These are phyloP conservation scores for Durio zibethinus DNA, from an alignment of 345 rosid species.

Conservation along the genomic window DNA sequence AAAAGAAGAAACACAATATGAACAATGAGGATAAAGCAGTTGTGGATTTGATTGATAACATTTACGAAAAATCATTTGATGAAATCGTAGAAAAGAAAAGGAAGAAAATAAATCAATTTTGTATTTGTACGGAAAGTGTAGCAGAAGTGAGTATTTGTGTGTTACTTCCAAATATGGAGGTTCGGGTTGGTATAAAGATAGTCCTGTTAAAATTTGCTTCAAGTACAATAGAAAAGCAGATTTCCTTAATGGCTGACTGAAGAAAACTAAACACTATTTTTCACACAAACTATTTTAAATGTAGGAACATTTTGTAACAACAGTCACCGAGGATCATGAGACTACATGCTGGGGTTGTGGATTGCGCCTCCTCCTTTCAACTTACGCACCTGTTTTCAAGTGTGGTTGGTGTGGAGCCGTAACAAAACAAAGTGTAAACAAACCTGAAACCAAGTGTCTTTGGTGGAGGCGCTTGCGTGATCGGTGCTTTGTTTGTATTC, in stretches of 20 bases:
- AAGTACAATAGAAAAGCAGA: background rate
- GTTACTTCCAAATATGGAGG: background rate
- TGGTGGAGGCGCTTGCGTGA: conserved; percentile 81
- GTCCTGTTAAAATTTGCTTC: background rate
- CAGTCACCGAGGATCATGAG: conserved; percentile 51
- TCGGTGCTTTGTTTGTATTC: conserved; percentile 66
- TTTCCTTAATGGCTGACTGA: conserved; percentile 3
- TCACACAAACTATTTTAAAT: background rate
- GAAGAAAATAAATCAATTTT: background rate
- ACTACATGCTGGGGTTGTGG: conserved; percentile 96
- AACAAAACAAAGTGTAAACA: conserved; percentile 47
- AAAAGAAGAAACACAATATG: too few species aligned
- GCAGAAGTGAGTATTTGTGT: background rate
- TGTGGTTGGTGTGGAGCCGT: conserved; percentile 99
- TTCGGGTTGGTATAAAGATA: background rate
- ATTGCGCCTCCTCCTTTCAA: conserved; percentile 63
- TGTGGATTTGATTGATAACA: background rate
- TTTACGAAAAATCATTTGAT: background rate
- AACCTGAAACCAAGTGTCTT: conserved; percentile 45
- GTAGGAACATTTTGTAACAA: conserved; percentile 51
- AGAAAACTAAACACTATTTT: background rate
- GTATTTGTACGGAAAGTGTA: too few species aligned
- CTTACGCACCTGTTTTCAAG: conserved; percentile 62
- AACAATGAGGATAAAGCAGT: too few species aligned
- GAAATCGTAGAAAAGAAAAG: background rate